Conservation (phyloP, 164 flowering plant species). For the Vitis rotundifolia region DNA sequence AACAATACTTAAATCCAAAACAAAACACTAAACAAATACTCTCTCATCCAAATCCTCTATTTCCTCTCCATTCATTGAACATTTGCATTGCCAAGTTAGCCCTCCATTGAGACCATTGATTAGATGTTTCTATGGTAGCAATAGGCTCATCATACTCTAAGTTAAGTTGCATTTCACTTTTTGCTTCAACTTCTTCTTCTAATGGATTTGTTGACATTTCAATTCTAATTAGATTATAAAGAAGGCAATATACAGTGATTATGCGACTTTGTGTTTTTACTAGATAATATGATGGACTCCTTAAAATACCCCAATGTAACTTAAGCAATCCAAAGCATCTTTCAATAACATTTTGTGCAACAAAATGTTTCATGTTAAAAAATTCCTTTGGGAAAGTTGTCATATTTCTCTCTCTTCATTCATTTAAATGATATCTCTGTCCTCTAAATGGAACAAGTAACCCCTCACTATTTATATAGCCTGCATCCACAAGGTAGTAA, state of each 20-base stretch:
- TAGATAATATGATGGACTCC: not conserved
- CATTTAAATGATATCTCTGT: not conserved
- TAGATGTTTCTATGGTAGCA: too few species aligned
- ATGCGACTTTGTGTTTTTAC: not conserved
- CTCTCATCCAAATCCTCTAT: not conserved
- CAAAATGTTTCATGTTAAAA: not conserved
- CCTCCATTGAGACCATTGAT: not conserved
- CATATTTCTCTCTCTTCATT: not conserved
- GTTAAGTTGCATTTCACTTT: too few species aligned
- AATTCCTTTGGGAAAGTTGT: not conserved
- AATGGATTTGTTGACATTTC: too few species aligned
- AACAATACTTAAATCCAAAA: too few species aligned
- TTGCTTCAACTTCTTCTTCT: too few species aligned
- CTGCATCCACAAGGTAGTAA: too few species aligned
- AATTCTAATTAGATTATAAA: not conserved
- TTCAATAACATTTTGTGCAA: not conserved
- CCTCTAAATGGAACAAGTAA: not conserved
- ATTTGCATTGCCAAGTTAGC: not conserved
- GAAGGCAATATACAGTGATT: not conserved
- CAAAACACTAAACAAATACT: too few species aligned
- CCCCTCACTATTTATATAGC: not conserved
- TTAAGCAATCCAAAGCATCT: conserved; percentile 1
- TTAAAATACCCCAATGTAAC: not conserved
- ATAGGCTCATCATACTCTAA: too few species aligned
- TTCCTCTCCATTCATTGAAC: not conserved